phyloP scores from a whole-genome alignment of 805 yeast species.

The Schizosaccharomyces octosporus region DNA sequence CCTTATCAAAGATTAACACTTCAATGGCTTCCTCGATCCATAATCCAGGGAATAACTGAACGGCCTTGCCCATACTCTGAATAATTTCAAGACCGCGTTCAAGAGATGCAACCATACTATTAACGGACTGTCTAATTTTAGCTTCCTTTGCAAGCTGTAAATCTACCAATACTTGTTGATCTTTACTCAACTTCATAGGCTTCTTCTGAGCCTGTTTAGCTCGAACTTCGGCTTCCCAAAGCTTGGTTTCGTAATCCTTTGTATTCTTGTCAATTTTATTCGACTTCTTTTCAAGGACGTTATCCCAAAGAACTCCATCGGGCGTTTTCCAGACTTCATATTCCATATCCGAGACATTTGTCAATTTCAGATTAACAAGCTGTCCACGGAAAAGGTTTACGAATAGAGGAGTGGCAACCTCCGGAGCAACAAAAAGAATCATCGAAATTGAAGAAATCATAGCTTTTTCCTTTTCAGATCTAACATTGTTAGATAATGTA shows the following conservation, averaged over 20 bases:
- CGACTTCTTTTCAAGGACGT: constrained; percentile 26
- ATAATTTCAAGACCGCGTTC: constrained; percentile 30
- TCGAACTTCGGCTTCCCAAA: constrained; percentile 75
- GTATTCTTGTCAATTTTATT: constrained; percentile 38
- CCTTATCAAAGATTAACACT: constrained; percentile 19
- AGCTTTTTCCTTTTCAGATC: constrained; percentile 14
- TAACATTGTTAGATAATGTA: background rate
- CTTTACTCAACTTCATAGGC: constrained; percentile 35
- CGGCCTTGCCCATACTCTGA: constrained; percentile 23
- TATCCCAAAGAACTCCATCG: constrained; percentile 46
- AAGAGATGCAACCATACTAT: constrained; percentile 16
- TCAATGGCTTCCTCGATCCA: constrained; percentile 57
- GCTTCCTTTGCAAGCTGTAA: constrained; percentile 43
- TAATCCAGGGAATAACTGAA: constrained; percentile 35
- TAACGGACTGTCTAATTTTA: constrained; percentile 25
- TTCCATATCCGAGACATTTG: constrained; percentile 23
- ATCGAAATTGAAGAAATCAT: constrained; percentile 23
- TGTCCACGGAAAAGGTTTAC: constrained; percentile 21
- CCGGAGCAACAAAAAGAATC: constrained; percentile 32
- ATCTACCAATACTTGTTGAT: constrained; percentile 40
- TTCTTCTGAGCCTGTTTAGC: constrained; percentile 31
- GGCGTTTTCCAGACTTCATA: constrained; percentile 40
- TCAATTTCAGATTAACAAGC: constrained; percentile 17
- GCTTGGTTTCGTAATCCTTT: constrained; percentile 59
- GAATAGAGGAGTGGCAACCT: constrained; percentile 27